phyloP scores from a whole-genome alignment of 2,329 filamentous ascomycete genomes.

The Exserohilum turcica region DNA sequence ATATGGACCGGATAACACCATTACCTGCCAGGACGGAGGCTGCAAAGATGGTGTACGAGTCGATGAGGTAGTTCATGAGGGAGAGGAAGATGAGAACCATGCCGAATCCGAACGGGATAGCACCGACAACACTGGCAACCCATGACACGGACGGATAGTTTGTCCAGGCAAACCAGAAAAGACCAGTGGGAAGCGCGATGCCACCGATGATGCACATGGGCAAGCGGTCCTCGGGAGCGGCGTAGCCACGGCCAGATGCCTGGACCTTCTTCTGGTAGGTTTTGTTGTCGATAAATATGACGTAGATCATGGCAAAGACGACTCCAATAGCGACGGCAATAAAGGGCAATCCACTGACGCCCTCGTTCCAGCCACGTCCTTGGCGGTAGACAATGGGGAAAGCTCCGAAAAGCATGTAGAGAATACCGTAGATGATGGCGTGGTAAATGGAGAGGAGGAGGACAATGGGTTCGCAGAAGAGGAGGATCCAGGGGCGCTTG shows the following conservation, averaged over 20 bases:
- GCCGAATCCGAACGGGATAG: slow-evolving; percentile 61
- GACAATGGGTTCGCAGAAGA: slow-evolving; percentile 73
- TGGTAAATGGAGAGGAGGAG: slow-evolving; percentile 65
- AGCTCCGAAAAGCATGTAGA: slow-evolving; percentile 57
- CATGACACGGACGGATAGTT: slow-evolving; percentile 60
- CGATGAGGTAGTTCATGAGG: slow-evolving; percentile 51
- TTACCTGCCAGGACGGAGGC: slow-evolving; percentile 77
- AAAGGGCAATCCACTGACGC: slow-evolving; percentile 57
- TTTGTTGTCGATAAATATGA: slow-evolving; percentile 45
- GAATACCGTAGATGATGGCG: slow-evolving; percentile 60
- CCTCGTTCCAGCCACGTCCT: slow-evolving; percentile 45
- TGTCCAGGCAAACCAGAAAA: slow-evolving; percentile 53
- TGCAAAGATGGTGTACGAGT: slow-evolving; percentile 71
- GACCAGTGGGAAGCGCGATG: slow-evolving; percentile 61
- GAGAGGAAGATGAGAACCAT: slow-evolving; percentile 70
- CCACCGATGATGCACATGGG: slow-evolving; percentile 66
- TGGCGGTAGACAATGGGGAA: slow-evolving; percentile 67
- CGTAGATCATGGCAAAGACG: slow-evolving; percentile 62
- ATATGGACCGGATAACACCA: slow-evolving; percentile 77
- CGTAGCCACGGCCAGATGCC: slow-evolving; percentile 57
- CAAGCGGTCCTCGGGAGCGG: slow-evolving; percentile 70
- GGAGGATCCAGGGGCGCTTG: slow-evolving; percentile 69
- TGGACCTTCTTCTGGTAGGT: slow-evolving; percentile 49
- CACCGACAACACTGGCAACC: slow-evolving; percentile 59
- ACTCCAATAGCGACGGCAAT: slow-evolving; percentile 72